Evolutionary conservation across 768 basidiomycete species (phyloP).

Genomic region (Pholiota molesta): DNA sequence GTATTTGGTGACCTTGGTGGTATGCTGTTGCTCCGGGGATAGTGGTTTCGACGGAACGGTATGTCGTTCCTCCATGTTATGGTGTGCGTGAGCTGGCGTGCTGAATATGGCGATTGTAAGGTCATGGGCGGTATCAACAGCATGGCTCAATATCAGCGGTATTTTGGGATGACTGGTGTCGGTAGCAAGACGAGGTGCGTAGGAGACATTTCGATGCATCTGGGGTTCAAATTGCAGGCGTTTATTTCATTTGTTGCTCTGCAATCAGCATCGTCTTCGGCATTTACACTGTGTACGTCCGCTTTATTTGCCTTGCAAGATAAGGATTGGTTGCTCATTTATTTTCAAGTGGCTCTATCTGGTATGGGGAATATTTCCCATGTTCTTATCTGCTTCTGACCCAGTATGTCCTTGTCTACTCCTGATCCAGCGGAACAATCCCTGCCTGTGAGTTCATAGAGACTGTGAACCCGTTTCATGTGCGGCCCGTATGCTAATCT

Average conservation of each 20-base stretch:
- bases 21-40: constrained; percentile 53
- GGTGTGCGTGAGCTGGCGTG: neutral
- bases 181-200: constrained; percentile 46
- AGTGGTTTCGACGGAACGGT: constrained; percentile 59
- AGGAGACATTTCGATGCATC: neutral
- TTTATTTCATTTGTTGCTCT: constrained; percentile 1
- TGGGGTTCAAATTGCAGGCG: neutral
- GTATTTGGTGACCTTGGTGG: constrained; percentile 49
- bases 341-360: constrained; percentile 40
- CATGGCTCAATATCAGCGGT: constrained; percentile 49
- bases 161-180: constrained; percentile 47
- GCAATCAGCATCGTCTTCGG: constrained; percentile 50
- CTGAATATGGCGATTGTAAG: constrained; percentile 24
- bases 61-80: constrained; percentile 13
- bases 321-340: constrained; percentile 2
- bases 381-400: neutral
- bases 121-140: constrained; percentile 58
- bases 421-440: constrained; percentile 40
- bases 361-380: constrained; percentile 27
- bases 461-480: neutral
- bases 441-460: constrained; percentile 39
- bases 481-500: neutral
- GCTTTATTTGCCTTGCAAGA: constrained; percentile 4
- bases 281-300: constrained; percentile 49
- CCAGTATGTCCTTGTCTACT: neutral